A percentile compares a stretch with the other conserved stretches of the same genome.
phyloP scores from a whole-genome alignment of 495 filamentous ascomycete species.

The Trichocladium antarcticum region DNA sequence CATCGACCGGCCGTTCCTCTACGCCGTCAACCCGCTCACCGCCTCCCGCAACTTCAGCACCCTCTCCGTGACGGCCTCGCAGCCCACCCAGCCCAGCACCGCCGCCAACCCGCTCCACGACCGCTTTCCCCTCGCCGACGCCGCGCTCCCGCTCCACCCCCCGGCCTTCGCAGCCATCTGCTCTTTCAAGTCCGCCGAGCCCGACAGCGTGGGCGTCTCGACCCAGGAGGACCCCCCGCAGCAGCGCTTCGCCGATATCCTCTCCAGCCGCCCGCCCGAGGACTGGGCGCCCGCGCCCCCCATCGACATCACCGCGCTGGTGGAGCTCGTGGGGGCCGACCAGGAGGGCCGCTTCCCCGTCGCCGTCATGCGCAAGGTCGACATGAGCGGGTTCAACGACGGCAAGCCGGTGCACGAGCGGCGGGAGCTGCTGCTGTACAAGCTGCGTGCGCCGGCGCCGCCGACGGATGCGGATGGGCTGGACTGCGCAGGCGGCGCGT shows the following conservation, averaged over 20 bases:
- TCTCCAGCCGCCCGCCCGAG: slow-evolving; percentile 20
- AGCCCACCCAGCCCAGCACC: slow-evolving; percentile 32
- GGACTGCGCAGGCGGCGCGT: no score
- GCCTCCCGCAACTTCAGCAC: slow-evolving; percentile 49
- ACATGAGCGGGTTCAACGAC: slow-evolving; percentile 48
- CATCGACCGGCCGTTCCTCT: slow-evolving; percentile 48
- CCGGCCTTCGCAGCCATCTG: slow-evolving; percentile 51
- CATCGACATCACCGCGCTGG: slow-evolving; percentile 27
- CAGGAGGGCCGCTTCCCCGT: slow-evolving; percentile 42
- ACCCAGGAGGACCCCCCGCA: slow-evolving; percentile 30
- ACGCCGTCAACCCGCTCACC: slow-evolving; percentile 43
- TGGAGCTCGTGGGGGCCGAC: slow-evolving; percentile 19
- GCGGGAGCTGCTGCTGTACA: slow-evolving; percentile 50
- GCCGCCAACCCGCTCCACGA: slow-evolving; percentile 14
- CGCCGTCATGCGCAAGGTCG: slow-evolving; percentile 51
- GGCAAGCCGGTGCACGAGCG: slow-evolving; percentile 42
- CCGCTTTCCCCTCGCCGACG: slow-evolving; percentile 28
- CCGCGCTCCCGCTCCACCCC: slow-evolving; percentile 28
- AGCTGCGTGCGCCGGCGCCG: slow-evolving; percentile 37
- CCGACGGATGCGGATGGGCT: slow-evolving; percentile 4
- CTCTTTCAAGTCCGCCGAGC: slow-evolving; percentile 47
- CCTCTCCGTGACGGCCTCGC: slow-evolving; percentile 46
- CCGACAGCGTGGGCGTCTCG: slow-evolving; percentile 21
- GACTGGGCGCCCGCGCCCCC: slow-evolving; percentile 36
- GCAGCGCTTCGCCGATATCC: slow-evolving; percentile 27